Evolutionary conservation across 768 basidiomycete species (phyloP).

Genomic region (Lenzites betulinus): DNA sequence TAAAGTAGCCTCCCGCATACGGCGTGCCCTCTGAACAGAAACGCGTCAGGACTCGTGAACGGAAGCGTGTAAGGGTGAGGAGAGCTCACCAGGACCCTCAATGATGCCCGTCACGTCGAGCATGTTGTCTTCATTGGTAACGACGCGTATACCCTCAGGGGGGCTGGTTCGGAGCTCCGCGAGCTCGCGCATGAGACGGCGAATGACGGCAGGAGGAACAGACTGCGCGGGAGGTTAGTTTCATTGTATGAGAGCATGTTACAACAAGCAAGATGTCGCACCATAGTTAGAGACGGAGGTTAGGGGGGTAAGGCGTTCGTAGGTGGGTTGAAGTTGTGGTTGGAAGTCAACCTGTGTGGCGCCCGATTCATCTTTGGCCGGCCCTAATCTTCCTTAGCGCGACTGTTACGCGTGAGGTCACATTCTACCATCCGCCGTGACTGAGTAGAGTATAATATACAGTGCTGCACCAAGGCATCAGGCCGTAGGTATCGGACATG

Average conservation of each 20-base stretch:
- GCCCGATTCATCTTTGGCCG: conserved; percentile 28
- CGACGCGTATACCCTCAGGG: conserved; percentile 90
- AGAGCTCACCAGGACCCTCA: conserved; percentile 78
- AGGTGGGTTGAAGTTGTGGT: conserved; percentile 21
- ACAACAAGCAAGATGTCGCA: background rate
- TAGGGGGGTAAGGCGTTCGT: background rate
- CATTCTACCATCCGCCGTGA: background rate
- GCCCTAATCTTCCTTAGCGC: conserved; percentile 1
- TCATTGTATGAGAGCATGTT: no score
- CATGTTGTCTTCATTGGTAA: conserved; percentile 86
- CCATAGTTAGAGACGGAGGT: conserved; percentile 9
- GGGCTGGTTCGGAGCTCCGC: conserved; percentile 78
- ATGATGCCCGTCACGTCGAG: conserved; percentile 86
- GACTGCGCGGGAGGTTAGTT: conserved; percentile 31
- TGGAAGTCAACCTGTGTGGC: conserved; percentile 25
- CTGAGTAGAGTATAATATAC: background rate
- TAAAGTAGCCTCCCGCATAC: conserved; percentile 72
- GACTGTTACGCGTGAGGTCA: conserved; percentile 4
- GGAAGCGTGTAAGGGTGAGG: background rate
- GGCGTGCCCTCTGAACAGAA: conserved; percentile 56
- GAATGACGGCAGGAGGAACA: conserved; percentile 60
- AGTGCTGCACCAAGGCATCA: no score
- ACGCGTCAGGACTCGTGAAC: conserved; percentile 20
- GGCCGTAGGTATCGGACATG: no score
- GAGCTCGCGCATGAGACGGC: conserved; percentile 87